A percentile compares a stretch with the other conserved stretches of the same genome.
Conservation (phyloP, 2,329 filamentous ascomycete genomes). For the Penicillium crustosum region DNA sequence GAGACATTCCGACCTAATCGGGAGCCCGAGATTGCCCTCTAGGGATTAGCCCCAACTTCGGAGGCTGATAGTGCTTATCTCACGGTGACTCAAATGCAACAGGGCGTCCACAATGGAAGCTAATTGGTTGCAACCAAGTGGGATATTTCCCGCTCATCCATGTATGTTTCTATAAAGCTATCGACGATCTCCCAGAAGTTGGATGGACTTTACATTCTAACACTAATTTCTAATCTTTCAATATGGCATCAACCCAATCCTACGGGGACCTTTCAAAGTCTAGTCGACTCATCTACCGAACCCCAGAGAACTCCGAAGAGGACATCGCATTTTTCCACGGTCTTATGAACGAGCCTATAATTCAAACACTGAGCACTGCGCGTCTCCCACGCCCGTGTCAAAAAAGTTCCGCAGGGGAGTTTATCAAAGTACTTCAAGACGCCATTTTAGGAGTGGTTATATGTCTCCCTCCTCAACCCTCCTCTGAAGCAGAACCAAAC, state of each 20-base stretch:
- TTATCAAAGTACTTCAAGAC: background rate
- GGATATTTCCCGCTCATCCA: background rate
- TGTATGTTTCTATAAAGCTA: background rate
- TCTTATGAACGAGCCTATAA: conserved; percentile 4
- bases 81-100: background rate
- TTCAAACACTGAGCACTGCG: background rate
- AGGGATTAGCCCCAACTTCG: background rate
- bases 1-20: background rate
- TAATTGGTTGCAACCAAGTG: background rate
- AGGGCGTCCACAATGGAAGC: background rate
- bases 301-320: conserved; percentile 13
- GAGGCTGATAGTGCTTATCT: background rate
- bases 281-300: conserved; percentile 13
- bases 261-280: conserved; percentile 1
- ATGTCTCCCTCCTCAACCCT: background rate
- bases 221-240: background rate
- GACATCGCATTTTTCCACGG: conserved; percentile 14
- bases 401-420: background rate
- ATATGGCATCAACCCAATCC: background rate
- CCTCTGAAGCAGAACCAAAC: background rate
- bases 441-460: conserved; percentile 2
- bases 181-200: background rate
- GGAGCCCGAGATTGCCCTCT: background rate
- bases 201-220: background rate
- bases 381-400: background rate